Conservation (phyloP, 495 filamentous ascomycete genomes). For the Sabuloglossum arenarium region DNA sequence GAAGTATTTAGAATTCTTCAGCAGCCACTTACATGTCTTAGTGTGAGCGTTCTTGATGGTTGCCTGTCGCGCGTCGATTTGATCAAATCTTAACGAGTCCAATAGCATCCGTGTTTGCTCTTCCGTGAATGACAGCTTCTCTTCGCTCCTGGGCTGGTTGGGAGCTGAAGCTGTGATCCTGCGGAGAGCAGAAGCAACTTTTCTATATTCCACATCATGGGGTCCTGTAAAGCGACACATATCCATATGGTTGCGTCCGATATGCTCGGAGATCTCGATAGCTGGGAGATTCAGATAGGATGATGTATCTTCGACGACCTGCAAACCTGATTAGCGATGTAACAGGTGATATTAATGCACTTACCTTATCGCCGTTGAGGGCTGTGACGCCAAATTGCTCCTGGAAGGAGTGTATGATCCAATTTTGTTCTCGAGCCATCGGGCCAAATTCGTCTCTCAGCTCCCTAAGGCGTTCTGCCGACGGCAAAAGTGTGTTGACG, state of each 20-base stretch:
- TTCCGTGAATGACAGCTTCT: neutral
- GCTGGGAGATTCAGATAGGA: constrained; percentile 13
- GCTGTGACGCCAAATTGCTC: constrained; percentile 11
- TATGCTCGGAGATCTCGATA: constrained; percentile 14
- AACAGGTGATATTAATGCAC: constrained; percentile 4
- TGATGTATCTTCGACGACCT: constrained; percentile 20
- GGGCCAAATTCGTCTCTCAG: constrained; percentile 15
- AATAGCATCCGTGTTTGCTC: constrained; percentile 11
- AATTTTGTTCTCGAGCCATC: constrained; percentile 11
- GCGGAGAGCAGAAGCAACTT: constrained; percentile 12
- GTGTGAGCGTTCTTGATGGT: constrained; percentile 19
- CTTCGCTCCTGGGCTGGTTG: neutral
- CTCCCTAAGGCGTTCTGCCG: constrained; percentile 15
- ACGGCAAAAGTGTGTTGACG: constrained; percentile 13
- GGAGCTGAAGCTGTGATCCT: constrained; percentile 1
- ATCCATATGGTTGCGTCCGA: constrained; percentile 18
- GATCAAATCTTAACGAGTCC: constrained; percentile 18
- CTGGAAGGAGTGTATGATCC: constrained; percentile 20
- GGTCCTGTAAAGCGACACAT: constrained; percentile 21
- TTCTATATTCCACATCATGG: constrained; percentile 15
- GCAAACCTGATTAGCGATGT: neutral
- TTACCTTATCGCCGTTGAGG: constrained; percentile 12
- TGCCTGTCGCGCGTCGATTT: constrained; percentile 20
- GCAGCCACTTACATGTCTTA: constrained; percentile 30
- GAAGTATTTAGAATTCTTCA: constrained; percentile 19